Conservation (phyloP, 768 basidiomycete species). For the Piloderma croceum region DNA sequence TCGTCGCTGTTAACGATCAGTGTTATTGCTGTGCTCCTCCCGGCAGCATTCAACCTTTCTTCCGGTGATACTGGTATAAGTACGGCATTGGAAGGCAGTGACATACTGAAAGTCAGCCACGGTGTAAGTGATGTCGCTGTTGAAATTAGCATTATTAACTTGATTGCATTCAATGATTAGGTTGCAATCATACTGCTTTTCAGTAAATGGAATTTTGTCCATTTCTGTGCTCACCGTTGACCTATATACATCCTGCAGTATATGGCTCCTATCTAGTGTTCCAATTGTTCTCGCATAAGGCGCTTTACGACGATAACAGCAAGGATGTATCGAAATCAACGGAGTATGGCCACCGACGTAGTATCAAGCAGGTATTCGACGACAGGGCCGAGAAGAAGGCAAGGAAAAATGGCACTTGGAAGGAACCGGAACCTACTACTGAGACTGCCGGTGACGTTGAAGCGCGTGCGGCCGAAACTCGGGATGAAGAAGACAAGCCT, state of each 20-base stretch:
- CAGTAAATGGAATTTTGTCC: slow-evolving; percentile 39
- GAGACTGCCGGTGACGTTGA: slow-evolving; percentile 16
- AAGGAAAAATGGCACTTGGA: slow-evolving; percentile 35
- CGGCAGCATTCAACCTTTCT: slow-evolving; percentile 70
- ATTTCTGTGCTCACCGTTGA: slow-evolving; percentile 1
- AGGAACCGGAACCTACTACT: slow-evolving; percentile 35
- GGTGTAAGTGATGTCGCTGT: slow-evolving; percentile 44
- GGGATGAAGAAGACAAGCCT: slow-evolving; percentile 37
- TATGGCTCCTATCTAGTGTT: slow-evolving; percentile 73
- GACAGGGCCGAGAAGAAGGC: slow-evolving; percentile 13
- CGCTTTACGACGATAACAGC: slow-evolving; percentile 56
- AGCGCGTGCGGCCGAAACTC: slow-evolving; percentile 13
- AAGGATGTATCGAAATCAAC: slow-evolving; percentile 30
- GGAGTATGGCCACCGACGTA: slow-evolving; percentile 25
- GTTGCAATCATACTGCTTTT: slow-evolving; percentile 74
- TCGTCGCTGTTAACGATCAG: slow-evolving; percentile 71
- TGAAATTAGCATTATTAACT: not conserved
- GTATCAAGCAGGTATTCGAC: slow-evolving; percentile 23
- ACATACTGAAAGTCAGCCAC: slow-evolving; percentile 68
- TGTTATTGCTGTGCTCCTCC: slow-evolving; percentile 73
- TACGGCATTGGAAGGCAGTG: slow-evolving; percentile 30
- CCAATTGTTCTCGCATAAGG: slow-evolving; percentile 73
- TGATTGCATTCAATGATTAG: slow-evolving; percentile 26
- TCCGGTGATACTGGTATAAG: slow-evolving; percentile 28
- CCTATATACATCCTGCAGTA: slow-evolving; percentile 35